Conservation (phyloP, 2,329 filamentous ascomycete species). For the Talaromyces marneffei region DNA sequence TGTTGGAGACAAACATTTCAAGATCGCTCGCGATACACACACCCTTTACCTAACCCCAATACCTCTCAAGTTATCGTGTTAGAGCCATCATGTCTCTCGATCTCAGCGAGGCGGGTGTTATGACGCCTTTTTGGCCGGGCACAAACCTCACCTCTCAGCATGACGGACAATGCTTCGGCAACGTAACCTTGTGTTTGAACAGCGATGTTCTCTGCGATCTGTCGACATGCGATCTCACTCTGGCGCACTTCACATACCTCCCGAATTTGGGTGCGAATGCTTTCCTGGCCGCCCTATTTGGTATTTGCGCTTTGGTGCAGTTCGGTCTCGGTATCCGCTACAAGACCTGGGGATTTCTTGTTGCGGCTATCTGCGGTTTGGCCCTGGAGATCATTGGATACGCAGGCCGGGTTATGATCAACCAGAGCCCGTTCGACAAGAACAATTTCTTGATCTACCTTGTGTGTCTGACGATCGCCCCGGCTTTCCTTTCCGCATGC, state of each 20-base stretch:
- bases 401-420: background rate
- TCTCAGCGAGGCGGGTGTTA: conserved; percentile 2
- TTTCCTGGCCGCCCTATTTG: background rate
- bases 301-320: background rate
- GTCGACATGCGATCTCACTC: background rate
- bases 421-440: background rate
- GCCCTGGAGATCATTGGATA: conserved; percentile 3
- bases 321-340: background rate
- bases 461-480: conserved; percentile 1
- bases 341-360: conserved; percentile 3
- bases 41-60: background rate
- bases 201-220: background rate
- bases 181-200: background rate
- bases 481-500: background rate
- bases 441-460: background rate
- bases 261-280: conserved; percentile 1
- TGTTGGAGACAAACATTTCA: background rate
- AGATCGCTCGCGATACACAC: background rate
- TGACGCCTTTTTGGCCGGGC: conserved; percentile 4
- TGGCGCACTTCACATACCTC: background rate
- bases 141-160: conserved; percentile 6
- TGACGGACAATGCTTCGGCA: conserved; percentile 3
- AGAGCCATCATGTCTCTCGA: background rate
- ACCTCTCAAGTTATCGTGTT: background rate
- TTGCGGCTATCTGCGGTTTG: background rate